phyloP scores from a whole-genome alignment of 805 yeast genomes.

The Hanseniaspora guilliermondii region DNA sequence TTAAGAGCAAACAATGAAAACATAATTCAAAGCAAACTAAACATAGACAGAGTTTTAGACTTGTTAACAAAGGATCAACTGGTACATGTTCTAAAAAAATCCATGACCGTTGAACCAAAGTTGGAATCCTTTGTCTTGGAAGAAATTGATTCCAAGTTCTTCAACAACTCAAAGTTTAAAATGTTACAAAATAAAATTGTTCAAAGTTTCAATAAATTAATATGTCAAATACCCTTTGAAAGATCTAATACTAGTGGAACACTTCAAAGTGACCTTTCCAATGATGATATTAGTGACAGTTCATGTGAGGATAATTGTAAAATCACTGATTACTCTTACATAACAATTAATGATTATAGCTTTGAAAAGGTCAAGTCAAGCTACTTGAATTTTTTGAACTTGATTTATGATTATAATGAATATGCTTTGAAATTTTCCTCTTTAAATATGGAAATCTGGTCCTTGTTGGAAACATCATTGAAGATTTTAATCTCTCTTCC shows the following conservation, averaged over 20 bases:
- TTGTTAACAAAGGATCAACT: slow-evolving; percentile 25
- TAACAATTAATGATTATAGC: slow-evolving; percentile 24
- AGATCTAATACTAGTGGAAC: not conserved
- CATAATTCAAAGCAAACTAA: slow-evolving; percentile 20
- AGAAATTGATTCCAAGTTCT: slow-evolving; percentile 7
- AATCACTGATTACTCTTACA: slow-evolving; percentile 10
- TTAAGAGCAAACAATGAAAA: not conserved
- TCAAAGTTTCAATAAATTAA: not conserved
- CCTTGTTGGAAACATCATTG: slow-evolving; percentile 24
- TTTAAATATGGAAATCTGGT: slow-evolving; percentile 14
- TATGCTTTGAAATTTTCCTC: slow-evolving; percentile 4
- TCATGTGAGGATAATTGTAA: not conserved
- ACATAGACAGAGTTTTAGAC: slow-evolving; percentile 26
- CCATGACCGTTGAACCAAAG: slow-evolving; percentile 13
- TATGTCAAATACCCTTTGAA: slow-evolving; percentile 7
- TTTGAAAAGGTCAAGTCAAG: slow-evolving; percentile 26
- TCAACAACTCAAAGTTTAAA: slow-evolving; percentile 5
- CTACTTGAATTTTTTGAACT: slow-evolving; percentile 26
- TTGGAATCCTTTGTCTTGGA: slow-evolving; percentile 4
- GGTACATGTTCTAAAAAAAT: slow-evolving; percentile 18
- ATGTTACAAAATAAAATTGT: not conserved
- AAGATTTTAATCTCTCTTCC: slow-evolving; percentile 24
- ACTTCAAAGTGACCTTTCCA: not conserved
- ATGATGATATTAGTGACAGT: not conserved
- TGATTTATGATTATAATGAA: slow-evolving; percentile 24